A percentile compares a stretch with the other conserved stretches of the same genome.
Evolutionary conservation across 2,329 filamentous ascomycete genomes (phyloP).

Genomic region (Claviceps paspali): DNA sequence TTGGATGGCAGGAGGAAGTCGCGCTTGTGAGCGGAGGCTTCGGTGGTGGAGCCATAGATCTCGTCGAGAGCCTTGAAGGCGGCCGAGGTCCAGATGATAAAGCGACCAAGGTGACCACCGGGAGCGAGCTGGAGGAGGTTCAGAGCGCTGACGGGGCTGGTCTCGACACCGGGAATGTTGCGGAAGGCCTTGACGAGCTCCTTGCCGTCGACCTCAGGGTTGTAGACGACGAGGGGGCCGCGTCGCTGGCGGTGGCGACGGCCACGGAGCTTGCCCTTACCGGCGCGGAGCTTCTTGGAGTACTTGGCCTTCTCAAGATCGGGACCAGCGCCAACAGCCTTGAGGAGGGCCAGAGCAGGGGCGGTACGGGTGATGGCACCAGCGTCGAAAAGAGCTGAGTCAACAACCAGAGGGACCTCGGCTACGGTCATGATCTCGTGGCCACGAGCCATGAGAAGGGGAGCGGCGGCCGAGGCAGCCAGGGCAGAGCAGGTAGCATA

Average conservation of each 20-base stretch:
- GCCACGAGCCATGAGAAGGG: conserved; percentile 90
- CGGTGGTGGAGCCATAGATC: conserved; percentile 89
- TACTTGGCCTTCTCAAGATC: conserved; percentile 93
- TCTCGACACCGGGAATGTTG: conserved; percentile 98
- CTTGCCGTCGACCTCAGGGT: conserved; percentile 88
- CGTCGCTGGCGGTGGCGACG: conserved; percentile 96
- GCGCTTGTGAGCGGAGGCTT: conserved; percentile 87
- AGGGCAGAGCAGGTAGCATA: conserved; percentile 96
- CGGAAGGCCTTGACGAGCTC: conserved; percentile 89
- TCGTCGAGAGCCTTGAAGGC: conserved; percentile 93
- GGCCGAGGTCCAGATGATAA: conserved; percentile 96
- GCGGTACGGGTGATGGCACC: conserved; percentile 77
- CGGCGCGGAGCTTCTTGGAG: conserved; percentile 92
- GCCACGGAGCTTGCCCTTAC: conserved; percentile 97
- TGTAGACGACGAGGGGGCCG: conserved; percentile 94
- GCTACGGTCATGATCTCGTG: conserved; percentile 86
- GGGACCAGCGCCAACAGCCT: conserved; percentile 74
- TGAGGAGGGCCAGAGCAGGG: conserved; percentile 72
- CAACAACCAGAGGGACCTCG: conserved; percentile 93
- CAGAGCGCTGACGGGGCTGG: conserved; percentile 77
- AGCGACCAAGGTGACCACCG: conserved; percentile 95
- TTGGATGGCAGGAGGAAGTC: conserved; percentile 95
- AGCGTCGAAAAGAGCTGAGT: conserved; percentile 74
- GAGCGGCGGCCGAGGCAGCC: conserved; percentile 86
- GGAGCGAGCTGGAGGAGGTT: conserved; percentile 99